A percentile compares a stretch with the other conserved stretches of the same genome.
Conservation (phyloP, 2,329 filamentous ascomycete genomes). For the Cladosporium cucumerinum region DNA sequence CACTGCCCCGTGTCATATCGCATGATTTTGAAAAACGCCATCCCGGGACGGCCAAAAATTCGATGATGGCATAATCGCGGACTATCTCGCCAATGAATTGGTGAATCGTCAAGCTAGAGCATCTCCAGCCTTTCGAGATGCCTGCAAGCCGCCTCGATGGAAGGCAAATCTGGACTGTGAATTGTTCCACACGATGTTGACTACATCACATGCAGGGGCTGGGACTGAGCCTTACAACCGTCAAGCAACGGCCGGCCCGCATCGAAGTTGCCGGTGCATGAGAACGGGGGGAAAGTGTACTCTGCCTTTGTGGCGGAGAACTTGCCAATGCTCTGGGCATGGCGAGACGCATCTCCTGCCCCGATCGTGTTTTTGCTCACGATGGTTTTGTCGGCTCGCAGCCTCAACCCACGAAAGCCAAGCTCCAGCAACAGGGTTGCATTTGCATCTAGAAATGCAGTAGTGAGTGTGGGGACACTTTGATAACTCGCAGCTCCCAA, state of each 20-base stretch:
- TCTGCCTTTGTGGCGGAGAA: background rate
- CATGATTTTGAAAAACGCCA: background rate
- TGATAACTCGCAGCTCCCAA: constrained; percentile 13
- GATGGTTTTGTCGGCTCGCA: background rate
- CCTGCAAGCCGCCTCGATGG: background rate
- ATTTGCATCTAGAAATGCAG: constrained; percentile 1
- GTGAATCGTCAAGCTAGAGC: background rate
- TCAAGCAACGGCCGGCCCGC: background rate
- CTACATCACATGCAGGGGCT: background rate
- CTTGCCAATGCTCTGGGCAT: constrained; percentile 14
- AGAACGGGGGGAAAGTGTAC: background rate
- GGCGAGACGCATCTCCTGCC: background rate
- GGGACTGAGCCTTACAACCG: background rate
- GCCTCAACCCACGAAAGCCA: background rate
- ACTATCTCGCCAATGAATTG: background rate
- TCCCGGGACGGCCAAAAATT: background rate
- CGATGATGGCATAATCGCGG: background rate
- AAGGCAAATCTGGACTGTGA: background rate
- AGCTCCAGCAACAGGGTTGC: constrained; percentile 8
- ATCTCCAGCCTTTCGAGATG: background rate
- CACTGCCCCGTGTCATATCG: background rate
- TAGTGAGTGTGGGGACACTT: background rate
- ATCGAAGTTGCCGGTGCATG: background rate
- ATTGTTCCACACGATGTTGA: background rate
- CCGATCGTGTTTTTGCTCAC: background rate